Evolutionary conservation across 495 filamentous ascomycete species (phyloP), one percentile per base, ranked within the genome.

Genomic region (Aspergillus cristatus): DNA sequence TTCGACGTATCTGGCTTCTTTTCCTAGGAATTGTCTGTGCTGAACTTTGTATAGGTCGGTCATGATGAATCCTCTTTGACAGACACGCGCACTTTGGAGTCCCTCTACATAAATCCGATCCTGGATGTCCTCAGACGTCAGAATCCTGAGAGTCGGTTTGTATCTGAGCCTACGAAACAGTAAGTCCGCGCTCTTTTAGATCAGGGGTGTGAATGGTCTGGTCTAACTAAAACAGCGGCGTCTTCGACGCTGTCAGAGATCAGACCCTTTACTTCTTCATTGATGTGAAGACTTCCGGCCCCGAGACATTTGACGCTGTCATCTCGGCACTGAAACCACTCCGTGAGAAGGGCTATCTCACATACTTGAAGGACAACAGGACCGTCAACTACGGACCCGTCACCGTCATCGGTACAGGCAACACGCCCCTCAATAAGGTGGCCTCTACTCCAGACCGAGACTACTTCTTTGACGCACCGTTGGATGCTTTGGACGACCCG

Each of bases 361-460:
- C 70, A 4, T 73, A 66, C 28, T 60, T 76, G 22, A 63, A 78
- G 32, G 62, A 54, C 41, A 60, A 79, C 34, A 68, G 65, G 4
- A 64, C 61, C 20, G 44, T 68, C 7, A 54, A 48, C 29, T 41
- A 50, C 14, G 65, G 81, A 2, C 76, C 79, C 4, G 53, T 94
- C 13, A 93, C 85, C 3, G 72, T 93, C 3, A 81, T 93, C 6
- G 84, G 76, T 1, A 89, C 86, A 0, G 87, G 87, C 12, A 79
- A 81, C 41, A 78, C 84, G 0, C 82, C 85, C 0, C 81, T 90
- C 40, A 70, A 83, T 32, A 58, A 68, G 50, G 64, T 83, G 7
- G 62, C 65, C 20, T 57, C 67, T 16, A 54, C 72, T 22, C 35
- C 54, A 5, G 51, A 69, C 14, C 63, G 78, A 8, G 71, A 78